Percentiles rank a stretch among this genome's conserved stretches.
These are phyloP conservation scores for Parascedosporium putredinis DNA, from an alignment of 2,329 filamentous ascomycete genomes.

Conservation along the genomic window DNA sequence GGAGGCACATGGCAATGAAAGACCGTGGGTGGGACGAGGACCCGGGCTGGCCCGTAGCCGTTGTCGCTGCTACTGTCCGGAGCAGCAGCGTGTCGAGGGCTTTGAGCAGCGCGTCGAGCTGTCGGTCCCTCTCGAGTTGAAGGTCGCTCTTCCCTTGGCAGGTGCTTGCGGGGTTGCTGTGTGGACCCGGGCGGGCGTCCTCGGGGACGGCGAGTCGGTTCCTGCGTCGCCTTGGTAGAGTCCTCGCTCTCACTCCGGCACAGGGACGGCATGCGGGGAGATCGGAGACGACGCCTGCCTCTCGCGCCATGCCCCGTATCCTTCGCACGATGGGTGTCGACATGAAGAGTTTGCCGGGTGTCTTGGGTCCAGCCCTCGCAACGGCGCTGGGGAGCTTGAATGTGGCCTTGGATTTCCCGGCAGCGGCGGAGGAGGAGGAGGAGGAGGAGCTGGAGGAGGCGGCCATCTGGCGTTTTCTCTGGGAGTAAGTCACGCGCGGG, in stretches of 20 bases:
- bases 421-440: too few species aligned
- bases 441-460: too few species aligned
- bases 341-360: slow-evolving; percentile 5
- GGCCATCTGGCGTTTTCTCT: slow-evolving; percentile 5
- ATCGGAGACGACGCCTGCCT: neutral
- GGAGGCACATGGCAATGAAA: slow-evolving; percentile 26
- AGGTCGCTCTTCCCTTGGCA: neutral
- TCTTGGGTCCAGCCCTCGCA: slow-evolving; percentile 1
- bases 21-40: slow-evolving; percentile 18
- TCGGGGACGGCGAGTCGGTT: neutral
- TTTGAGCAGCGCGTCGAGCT: slow-evolving; percentile 6
- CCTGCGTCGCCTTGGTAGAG: neutral
- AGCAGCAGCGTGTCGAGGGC: slow-evolving; percentile 9
- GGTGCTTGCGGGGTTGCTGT: neutral
- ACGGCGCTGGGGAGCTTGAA: neutral
- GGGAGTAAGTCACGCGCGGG: slow-evolving; percentile 3
- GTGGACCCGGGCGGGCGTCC: neutral
- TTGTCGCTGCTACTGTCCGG: slow-evolving; percentile 4
- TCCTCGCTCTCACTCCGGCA: neutral
- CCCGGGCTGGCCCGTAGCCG: slow-evolving; percentile 4
- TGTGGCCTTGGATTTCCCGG: neutral
- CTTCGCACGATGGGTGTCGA: slow-evolving; percentile 2
- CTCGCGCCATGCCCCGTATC: neutral
- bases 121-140: slow-evolving; percentile 1
- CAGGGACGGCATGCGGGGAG: neutral